Conservation (phyloP, 2,329 filamentous ascomycete genomes). For the Aspergillus sp. region DNA sequence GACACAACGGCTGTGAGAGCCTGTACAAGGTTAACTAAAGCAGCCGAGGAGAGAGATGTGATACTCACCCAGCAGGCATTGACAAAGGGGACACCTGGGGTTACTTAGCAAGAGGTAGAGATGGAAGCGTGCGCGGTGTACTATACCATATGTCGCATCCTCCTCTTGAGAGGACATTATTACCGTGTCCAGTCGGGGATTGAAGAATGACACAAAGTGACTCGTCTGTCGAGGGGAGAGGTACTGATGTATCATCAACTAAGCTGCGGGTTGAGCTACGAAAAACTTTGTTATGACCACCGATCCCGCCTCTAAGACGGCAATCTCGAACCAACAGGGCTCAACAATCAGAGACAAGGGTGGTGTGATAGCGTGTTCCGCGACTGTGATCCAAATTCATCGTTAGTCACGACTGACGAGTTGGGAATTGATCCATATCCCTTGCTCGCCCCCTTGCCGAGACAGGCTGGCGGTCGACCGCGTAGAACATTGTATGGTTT, state of each 20-base stretch:
- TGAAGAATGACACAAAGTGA: neutral
- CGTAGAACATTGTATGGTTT: neutral
- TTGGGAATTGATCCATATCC: neutral
- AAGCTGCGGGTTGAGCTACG: neutral
- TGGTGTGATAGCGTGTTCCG: neutral
- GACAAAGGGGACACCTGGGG: neutral
- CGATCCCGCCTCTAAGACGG: neutral
- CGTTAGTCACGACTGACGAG: neutral
- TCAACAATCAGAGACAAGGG: neutral
- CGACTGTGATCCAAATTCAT: neutral
- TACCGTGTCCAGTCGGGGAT: neutral
- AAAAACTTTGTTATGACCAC: neutral
- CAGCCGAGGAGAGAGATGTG: neutral
- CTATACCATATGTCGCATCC: neutral
- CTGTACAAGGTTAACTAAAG: constrained; percentile 4
- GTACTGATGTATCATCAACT: neutral
- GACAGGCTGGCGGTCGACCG: neutral
- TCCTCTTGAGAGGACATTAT: neutral
- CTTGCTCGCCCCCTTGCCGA: neutral
- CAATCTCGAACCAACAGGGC: neutral
- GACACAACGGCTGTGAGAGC: constrained; percentile 27
- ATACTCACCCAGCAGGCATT: constrained; percentile 9
- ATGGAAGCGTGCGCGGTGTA: neutral
- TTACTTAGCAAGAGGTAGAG: neutral
- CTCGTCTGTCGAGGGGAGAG: neutral